Evolutionary conservation across 371 early-diverging fungal species (phyloP).

Genomic region (Mortierella sp.): DNA sequence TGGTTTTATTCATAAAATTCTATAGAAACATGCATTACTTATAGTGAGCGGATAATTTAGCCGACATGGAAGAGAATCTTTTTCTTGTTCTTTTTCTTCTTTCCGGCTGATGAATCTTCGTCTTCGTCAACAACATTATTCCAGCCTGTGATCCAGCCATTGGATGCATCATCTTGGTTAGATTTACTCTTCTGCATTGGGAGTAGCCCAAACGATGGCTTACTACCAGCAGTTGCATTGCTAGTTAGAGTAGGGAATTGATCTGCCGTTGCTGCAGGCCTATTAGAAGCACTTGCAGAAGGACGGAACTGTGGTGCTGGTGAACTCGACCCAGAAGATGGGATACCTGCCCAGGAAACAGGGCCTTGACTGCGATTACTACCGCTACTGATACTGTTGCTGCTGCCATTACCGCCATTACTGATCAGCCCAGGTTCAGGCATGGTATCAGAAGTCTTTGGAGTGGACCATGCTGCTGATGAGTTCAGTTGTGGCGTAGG

Average conservation of each 20-base stretch:
- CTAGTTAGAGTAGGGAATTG: slow-evolving; percentile 45
- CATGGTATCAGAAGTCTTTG: not conserved
- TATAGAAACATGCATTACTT: not conserved
- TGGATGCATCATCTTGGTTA: slow-evolving; percentile 31
- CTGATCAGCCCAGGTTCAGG: not conserved
- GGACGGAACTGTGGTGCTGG: slow-evolving; percentile 46
- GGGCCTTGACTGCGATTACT: slow-evolving; percentile 10
- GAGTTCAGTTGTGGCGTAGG: slow-evolving; percentile 59
- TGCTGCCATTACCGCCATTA: not conserved
- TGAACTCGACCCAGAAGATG: slow-evolving; percentile 11
- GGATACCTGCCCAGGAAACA: slow-evolving; percentile 39
- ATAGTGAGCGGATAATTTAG: slow-evolving; percentile 6
- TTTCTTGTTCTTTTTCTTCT: slow-evolving; percentile 68
- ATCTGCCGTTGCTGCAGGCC: slow-evolving; percentile 20
- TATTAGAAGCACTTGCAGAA: slow-evolving; percentile 15
- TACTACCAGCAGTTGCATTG: slow-evolving; percentile 36
- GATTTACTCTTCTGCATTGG: slow-evolving; percentile 48
- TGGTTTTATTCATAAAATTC: not conserved
- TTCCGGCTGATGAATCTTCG: slow-evolving; percentile 57
- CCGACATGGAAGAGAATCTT: slow-evolving; percentile 73
- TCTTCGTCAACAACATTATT: slow-evolving; percentile 24
- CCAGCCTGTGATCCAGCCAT: slow-evolving; percentile 53
- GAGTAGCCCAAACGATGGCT: slow-evolving; percentile 62
- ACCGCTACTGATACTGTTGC: slow-evolving; percentile 14
- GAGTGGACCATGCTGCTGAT: slow-evolving; percentile 58